Conservation (phyloP, 345 rosid genomes). For the Boechera divaricarpa region DNA sequence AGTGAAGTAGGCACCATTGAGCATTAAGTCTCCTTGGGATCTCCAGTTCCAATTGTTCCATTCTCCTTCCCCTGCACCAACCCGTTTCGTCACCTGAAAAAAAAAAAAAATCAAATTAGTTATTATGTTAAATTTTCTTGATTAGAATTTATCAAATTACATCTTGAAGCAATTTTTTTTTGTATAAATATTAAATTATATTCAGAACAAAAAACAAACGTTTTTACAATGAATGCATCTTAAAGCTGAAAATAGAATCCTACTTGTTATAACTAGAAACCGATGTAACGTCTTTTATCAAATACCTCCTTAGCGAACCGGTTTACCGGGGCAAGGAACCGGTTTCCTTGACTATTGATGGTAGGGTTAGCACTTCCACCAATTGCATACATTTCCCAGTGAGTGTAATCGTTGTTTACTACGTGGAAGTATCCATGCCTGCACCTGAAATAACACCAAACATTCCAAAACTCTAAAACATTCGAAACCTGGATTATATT, state of each 20-base stretch:
- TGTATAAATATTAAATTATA: too few species aligned
- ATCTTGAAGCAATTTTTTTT: background rate
- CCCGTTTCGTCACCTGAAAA: conserved; percentile 60
- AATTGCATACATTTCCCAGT: conserved; percentile 97
- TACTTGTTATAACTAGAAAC: background rate
- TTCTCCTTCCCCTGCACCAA: conserved; percentile 13
- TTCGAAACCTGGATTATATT: background rate
- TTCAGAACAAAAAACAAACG: too few species aligned
- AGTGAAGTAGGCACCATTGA: conserved; percentile 63
- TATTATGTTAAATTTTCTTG: background rate
- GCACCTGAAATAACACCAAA: conserved; percentile 61
- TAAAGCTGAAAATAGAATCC: too few species aligned
- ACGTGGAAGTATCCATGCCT: conserved; percentile 95
- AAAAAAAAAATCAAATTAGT: background rate
- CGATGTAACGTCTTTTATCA: background rate
- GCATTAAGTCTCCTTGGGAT: conserved; percentile 61
- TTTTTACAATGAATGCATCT: too few species aligned
- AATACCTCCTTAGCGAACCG: conserved; percentile 64
- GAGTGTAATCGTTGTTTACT: conserved; percentile 95
- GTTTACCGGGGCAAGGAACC: conserved; percentile 80
- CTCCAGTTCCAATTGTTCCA: conserved; percentile 72
- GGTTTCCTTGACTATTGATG: conserved; percentile 94
- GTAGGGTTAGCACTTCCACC: conserved; percentile 98
- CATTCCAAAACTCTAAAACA: background rate
- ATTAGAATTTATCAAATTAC: background rate